Evolutionary conservation across 768 basidiomycete species (phyloP), one percentile per base, ranked within the genome.

Genomic region (Amanita phalloides): DNA sequence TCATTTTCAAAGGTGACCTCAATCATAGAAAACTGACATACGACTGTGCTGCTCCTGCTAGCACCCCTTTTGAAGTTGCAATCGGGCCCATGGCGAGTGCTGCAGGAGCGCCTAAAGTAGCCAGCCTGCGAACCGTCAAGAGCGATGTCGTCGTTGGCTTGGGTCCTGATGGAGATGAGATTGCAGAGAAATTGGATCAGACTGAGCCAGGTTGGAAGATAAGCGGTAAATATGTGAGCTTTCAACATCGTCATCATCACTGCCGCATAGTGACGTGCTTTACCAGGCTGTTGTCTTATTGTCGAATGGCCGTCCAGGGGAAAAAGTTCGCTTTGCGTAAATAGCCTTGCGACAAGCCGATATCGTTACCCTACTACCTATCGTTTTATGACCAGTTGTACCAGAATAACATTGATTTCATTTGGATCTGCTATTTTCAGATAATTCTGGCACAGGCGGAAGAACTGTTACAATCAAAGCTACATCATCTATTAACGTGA

Each of bases 131-230:
- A 54, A 96, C 94, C 7, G 82, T 97, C 72, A 97, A 97, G 71
- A 89, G 85, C 56, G 94, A 97, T 59, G 93, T 96, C 39, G 92
- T 97, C 3, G 92, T 95, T 39, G 90, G 90, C 5, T 70, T 91
- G 25, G 87, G 86, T 33, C 63, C 72, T 6, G 68, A 84, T 9
- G 83, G 84, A 3, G 86, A 90, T 56, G 70, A 71, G 42, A 67
- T 81, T 35, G 90, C 89, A 2, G 86, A 90, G 64, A 76, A 73
- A 52, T 72, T 96, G n/a, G 90, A 95, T 65, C 73, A 85, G 60
- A 74, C 77, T 25, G 91, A 96, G 62, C 81, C 86, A 14, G 94
- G 94, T 46, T 97, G 94, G 94, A 94, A 92, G 72, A 95, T 96
- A 61, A 90, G 88, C 46, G 92, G 92, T 44, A 93, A 94, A 90